Conservation (phyloP, 805 yeast species). For the Saccharomycopsis oosterbeekiorum region DNA sequence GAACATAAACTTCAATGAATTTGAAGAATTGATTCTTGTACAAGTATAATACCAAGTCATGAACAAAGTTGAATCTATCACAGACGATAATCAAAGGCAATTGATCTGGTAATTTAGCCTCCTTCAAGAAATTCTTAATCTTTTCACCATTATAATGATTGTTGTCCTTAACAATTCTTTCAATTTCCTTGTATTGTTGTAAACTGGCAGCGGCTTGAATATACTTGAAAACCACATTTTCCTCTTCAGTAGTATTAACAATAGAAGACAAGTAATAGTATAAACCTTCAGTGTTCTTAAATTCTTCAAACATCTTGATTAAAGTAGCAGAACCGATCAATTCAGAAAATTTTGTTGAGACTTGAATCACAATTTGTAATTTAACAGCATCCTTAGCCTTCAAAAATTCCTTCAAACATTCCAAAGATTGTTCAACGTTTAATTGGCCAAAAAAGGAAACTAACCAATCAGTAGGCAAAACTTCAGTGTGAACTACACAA, state of each 20-base stretch:
- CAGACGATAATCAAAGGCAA: slow-evolving; percentile 93
- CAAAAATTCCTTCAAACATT: slow-evolving; percentile 80
- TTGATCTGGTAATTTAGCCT: slow-evolving; percentile 88
- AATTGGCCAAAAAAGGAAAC: slow-evolving; percentile 86
- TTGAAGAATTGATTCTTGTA: slow-evolving; percentile 94
- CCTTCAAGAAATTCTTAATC: slow-evolving; percentile 94
- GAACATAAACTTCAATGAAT: slow-evolving; percentile 95
- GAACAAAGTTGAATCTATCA: slow-evolving; percentile 84
- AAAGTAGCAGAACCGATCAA: slow-evolving; percentile 77
- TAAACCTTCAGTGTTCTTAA: slow-evolving; percentile 84
- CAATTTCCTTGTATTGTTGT: slow-evolving; percentile 89
- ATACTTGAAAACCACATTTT: slow-evolving; percentile 92
- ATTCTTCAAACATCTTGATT: slow-evolving; percentile 88
- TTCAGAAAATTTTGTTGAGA: slow-evolving; percentile 93
- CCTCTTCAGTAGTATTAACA: slow-evolving; percentile 87
- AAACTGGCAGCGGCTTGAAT: slow-evolving; percentile 88
- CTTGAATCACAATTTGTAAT: slow-evolving; percentile 88
- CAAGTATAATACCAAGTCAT: slow-evolving; percentile 84
- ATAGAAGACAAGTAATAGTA: slow-evolving; percentile 89
- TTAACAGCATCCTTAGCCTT: slow-evolving; percentile 72
- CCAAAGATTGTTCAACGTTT: slow-evolving; percentile 86
- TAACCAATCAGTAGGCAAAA: slow-evolving; percentile 87
- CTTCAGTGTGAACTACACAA: slow-evolving; percentile 79
- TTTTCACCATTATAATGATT: slow-evolving; percentile 93
- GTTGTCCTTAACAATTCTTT: slow-evolving; percentile 90